phyloP scores from a whole-genome alignment of 345 rosid genomes.

The Citrus medica region DNA sequence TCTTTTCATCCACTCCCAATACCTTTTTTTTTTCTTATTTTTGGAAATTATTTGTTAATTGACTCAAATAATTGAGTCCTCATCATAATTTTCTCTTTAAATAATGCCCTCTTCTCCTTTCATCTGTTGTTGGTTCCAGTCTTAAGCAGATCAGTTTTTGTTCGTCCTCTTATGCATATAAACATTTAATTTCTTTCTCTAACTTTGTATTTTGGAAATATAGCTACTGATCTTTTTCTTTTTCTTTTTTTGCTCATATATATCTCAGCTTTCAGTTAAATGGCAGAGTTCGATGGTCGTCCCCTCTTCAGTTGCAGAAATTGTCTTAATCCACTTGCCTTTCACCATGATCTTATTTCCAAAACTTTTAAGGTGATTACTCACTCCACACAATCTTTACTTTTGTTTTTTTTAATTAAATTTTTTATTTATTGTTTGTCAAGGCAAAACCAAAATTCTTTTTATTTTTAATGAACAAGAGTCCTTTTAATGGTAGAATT shows the following conservation, averaged over 20 bases:
- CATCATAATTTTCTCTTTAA: too few relatives aligned
- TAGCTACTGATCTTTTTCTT: neutral
- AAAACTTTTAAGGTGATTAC: constrained; percentile 17
- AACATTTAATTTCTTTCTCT: neutral
- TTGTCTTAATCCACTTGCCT: constrained; percentile 35
- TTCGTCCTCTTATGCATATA: neutral
- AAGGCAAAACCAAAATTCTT: too few relatives aligned
- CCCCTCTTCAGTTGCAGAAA: constrained; percentile 34
- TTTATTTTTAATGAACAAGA: too few relatives aligned
- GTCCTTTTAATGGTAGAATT: too few relatives aligned
- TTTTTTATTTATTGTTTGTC: too few relatives aligned
- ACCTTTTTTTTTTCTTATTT: too few relatives aligned
- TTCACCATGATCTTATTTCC: constrained; percentile 24
- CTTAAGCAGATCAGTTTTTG: neutral
- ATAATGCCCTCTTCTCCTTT: neutral
- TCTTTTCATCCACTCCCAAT: too few relatives aligned
- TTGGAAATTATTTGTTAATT: neutral
- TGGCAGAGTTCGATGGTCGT: constrained; percentile 5
- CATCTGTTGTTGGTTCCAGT: neutral
- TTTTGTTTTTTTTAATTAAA: neutral
- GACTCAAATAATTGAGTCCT: neutral
- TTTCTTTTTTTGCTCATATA: neutral
- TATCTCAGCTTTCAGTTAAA: neutral
- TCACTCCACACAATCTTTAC: neutral
- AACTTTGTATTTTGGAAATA: neutral